phyloP scores from a whole-genome alignment of 176 grass and related monocot species.

The Tuctoria greenei region DNA sequence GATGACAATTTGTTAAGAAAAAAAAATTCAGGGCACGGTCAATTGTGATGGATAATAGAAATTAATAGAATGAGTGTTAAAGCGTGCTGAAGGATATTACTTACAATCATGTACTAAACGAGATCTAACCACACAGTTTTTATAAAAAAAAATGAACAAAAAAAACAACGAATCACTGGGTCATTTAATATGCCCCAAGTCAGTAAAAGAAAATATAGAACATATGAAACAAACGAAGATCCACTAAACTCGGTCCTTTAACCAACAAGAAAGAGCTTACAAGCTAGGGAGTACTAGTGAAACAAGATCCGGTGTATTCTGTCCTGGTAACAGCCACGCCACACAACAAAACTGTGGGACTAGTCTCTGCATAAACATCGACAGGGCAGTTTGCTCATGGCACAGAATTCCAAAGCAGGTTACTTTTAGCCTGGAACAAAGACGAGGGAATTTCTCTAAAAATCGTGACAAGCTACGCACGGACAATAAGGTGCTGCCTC shows the following conservation, averaged over 20 bases:
- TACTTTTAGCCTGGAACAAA: neutral
- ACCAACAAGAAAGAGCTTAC: neutral
- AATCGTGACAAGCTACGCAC: neutral
- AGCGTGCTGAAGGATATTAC: too few species aligned
- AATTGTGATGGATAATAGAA: neutral
- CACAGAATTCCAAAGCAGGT: neutral
- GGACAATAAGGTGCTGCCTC: too few species aligned
- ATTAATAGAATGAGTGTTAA: too few species aligned
- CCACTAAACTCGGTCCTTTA: neutral
- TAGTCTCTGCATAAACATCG: neutral
- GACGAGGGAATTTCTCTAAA: neutral
- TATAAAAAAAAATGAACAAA: neutral
- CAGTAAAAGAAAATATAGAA: constrained; percentile 2
- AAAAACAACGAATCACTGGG: neutral
- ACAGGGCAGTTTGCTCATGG: neutral
- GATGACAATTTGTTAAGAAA: neutral
- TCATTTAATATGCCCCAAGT: too few species aligned
- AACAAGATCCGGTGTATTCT: neutral
- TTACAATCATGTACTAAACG: too few species aligned
- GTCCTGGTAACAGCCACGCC: neutral
- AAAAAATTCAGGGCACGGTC: neutral
- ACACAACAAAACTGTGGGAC: neutral
- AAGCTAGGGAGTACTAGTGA: constrained; percentile 1
- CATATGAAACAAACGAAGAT: neutral
- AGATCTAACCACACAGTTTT: too few species aligned